phyloP scores from a whole-genome alignment of 495 filamentous ascomycete genomes.

The Jackrogersella multiformis region DNA sequence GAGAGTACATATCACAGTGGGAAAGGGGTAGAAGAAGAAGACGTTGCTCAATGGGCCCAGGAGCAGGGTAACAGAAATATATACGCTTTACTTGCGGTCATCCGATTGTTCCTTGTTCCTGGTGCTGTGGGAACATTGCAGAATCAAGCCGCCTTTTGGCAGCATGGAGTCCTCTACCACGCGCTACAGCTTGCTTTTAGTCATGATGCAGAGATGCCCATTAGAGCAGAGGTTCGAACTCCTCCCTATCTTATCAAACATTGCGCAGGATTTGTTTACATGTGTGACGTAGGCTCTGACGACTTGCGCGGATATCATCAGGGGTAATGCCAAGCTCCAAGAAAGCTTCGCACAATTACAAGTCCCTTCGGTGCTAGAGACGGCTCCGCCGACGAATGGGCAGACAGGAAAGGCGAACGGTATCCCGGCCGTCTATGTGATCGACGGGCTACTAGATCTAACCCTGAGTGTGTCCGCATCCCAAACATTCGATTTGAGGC shows the following conservation, averaged over 20 bases:
- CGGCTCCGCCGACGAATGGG: constrained; percentile 54
- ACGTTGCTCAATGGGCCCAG: constrained; percentile 75
- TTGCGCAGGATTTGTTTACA: constrained; percentile 40
- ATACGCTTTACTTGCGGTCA: constrained; percentile 85
- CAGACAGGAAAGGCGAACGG: constrained; percentile 54
- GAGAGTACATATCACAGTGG: constrained; percentile 64
- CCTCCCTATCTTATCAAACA: constrained; percentile 35
- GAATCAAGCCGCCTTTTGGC: constrained; percentile 88
- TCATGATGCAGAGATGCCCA: constrained; percentile 73
- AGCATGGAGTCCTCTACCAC: constrained; percentile 80
- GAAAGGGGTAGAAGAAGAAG: constrained; percentile 67
- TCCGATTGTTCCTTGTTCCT: constrained; percentile 82
- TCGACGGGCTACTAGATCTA: constrained; percentile 91
- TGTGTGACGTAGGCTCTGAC: constrained; percentile 69
- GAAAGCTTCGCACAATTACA: constrained; percentile 87
- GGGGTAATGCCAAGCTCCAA: constrained; percentile 81
- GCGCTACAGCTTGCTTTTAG: constrained; percentile 86
- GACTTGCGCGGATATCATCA: constrained; percentile 88
- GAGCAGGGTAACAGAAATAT: constrained; percentile 88
- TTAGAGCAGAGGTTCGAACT: constrained; percentile 77
- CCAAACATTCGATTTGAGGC: constrained; percentile 77
- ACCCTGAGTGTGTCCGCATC: constrained; percentile 73
- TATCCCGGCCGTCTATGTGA: constrained; percentile 79
- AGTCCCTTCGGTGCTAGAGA: constrained; percentile 66
- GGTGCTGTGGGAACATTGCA: constrained; percentile 80